These are phyloP conservation scores for Cruciata laevipes DNA, from an alignment of 257 asterid species.

Conservation along the genomic window DNA sequence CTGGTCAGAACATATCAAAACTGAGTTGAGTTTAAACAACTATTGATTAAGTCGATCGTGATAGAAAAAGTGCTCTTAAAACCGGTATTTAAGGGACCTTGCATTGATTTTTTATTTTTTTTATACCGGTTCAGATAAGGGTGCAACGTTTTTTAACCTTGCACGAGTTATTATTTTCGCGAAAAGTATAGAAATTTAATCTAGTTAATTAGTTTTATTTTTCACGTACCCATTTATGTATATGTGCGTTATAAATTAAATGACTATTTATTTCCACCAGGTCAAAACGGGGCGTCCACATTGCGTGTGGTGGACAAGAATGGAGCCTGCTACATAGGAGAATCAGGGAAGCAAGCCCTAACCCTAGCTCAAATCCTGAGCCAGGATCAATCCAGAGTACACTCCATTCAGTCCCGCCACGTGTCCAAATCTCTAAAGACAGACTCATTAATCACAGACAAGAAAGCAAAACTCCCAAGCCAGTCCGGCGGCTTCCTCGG, in stretches of 20 bases:
- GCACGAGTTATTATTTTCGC: too few relatives aligned
- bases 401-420: slow-evolving; percentile 36
- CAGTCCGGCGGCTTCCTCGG: slow-evolving; percentile 39
- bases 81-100: too few relatives aligned
- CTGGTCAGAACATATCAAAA: too few relatives aligned
- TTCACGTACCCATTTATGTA: too few relatives aligned
- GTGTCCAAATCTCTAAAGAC: slow-evolving; percentile 4
- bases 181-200: too few relatives aligned
- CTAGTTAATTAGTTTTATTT: neutral
- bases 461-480: slow-evolving; percentile 34
- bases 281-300: slow-evolving; percentile 39
- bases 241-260: too few relatives aligned
- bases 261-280: slow-evolving; percentile 18
- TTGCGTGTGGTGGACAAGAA: slow-evolving; percentile 43
- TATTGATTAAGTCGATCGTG: too few relatives aligned
- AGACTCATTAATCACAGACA: neutral
- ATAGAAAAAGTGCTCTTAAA: too few relatives aligned
- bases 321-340: slow-evolving; percentile 44
- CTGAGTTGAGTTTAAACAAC: too few relatives aligned
- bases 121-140: too few relatives aligned
- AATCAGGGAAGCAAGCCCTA: slow-evolving; percentile 14
- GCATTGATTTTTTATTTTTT: too few relatives aligned
- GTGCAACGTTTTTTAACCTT: too few relatives aligned
- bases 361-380: slow-evolving; percentile 39
- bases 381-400: slow-evolving; percentile 49